Evolutionary conservation across 768 basidiomycete genomes (phyloP).

Genomic region (Dacryopinax primogenitus): DNA sequence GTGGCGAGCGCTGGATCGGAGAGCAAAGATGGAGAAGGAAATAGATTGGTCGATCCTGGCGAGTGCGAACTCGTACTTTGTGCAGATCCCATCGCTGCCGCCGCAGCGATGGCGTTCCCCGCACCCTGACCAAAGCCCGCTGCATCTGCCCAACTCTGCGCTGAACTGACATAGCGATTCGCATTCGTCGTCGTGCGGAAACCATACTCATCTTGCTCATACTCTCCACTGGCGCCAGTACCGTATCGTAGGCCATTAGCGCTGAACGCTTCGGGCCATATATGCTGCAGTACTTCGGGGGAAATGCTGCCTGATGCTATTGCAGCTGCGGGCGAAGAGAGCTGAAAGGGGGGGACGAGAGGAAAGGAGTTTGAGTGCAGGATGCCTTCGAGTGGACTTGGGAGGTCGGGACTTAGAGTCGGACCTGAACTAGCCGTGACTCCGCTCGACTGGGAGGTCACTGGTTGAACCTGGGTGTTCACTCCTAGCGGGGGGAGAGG

Average conservation of each 20-base stretch:
- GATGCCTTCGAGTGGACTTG: background rate
- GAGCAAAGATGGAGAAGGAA: background rate
- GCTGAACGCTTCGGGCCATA: conserved; percentile 1
- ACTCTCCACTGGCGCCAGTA: background rate
- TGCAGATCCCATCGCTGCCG: background rate
- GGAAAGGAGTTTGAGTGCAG: background rate
- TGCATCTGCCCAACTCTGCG: background rate
- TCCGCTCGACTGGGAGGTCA: background rate
- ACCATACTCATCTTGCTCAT: conserved; percentile 3
- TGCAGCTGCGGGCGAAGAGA: background rate
- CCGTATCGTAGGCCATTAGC: conserved; percentile 1
- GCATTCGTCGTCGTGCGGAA: background rate
- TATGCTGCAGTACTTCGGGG: conserved; percentile 5
- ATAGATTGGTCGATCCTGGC: conserved; percentile 4
- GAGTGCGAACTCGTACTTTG: background rate
- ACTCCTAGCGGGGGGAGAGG: background rate
- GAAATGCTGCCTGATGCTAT: background rate
- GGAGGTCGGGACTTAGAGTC: background rate
- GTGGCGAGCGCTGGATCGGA: background rate
- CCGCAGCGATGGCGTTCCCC: background rate
- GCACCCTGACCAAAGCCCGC: background rate
- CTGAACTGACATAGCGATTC: background rate
- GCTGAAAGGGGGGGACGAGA: conserved; percentile 3
- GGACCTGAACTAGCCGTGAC: too few species aligned
- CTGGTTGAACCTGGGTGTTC: background rate